A percentile compares a stretch with the other conserved stretches of the same genome.
These are phyloP conservation scores for Byssothecium circinans DNA, from an alignment of 2,329 filamentous ascomycete genomes.

Conservation along the genomic window DNA sequence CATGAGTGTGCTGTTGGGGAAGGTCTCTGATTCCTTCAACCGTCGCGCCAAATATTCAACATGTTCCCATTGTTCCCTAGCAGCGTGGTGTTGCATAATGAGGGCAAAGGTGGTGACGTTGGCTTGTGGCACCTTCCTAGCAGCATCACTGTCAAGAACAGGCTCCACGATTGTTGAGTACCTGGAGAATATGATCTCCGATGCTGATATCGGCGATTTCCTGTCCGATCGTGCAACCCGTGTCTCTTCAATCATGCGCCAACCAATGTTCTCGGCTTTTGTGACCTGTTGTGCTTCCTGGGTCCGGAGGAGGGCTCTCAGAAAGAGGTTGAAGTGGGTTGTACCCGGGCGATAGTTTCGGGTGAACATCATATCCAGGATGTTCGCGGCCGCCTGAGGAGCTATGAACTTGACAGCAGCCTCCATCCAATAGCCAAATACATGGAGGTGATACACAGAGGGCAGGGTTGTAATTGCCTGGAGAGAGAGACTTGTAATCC, in stretches of 20 bases:
- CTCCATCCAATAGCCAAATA: conserved; percentile 88
- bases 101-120: conserved; percentile 34
- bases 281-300: conserved; percentile 19
- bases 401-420: conserved; percentile 68
- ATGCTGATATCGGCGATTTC: not conserved
- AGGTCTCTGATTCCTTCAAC: conserved; percentile 22
- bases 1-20: conserved; percentile 32
- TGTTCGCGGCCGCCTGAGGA: conserved; percentile 66
- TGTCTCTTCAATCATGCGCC: conserved; percentile 38
- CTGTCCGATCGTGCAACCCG: not conserved
- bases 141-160: not conserved
- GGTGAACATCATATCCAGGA: conserved; percentile 74
- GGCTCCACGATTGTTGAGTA: not conserved
- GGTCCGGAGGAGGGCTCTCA: conserved; percentile 72
- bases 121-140: conserved; percentile 25
- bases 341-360: conserved; percentile 68
- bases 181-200: conserved; percentile 1
- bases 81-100: conserved; percentile 35
- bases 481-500: conserved; percentile 33
- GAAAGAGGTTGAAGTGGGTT: conserved; percentile 78
- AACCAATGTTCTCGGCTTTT: conserved; percentile 41
- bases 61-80: conserved; percentile 34
- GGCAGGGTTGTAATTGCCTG: conserved; percentile 57
- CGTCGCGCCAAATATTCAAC: conserved; percentile 36
- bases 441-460: conserved; percentile 67